These are phyloP conservation scores for Aspergillus chevalieri DNA, from an alignment of 2,329 filamentous ascomycete species.

Conservation along the genomic window DNA sequence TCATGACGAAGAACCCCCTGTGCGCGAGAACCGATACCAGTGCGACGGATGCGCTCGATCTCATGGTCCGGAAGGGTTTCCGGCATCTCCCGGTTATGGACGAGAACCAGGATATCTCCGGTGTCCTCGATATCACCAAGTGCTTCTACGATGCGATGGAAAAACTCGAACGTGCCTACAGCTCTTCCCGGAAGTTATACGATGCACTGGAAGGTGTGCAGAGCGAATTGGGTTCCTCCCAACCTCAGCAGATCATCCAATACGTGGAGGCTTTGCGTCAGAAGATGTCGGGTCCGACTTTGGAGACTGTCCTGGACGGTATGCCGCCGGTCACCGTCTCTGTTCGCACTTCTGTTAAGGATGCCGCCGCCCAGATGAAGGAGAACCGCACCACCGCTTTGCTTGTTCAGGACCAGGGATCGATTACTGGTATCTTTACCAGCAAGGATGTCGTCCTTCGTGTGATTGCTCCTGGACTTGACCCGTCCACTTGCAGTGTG, in stretches of 20 bases:
- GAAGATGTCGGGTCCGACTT: constrained; percentile 96
- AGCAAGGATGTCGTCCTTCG: constrained; percentile 98
- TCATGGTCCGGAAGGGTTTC: constrained; percentile 98
- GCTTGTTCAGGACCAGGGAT: constrained; percentile 90
- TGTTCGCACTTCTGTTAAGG: constrained; percentile 91
- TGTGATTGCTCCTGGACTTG: constrained; percentile 92
- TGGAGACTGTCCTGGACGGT: constrained; percentile 90
- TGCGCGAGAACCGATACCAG: constrained; percentile 97
- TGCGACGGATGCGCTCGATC: constrained; percentile 90
- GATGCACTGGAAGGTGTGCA: constrained; percentile 97
- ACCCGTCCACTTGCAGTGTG: constrained; percentile 91
- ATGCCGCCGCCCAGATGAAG: constrained; percentile 93
- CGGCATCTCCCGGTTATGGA: constrained; percentile 98
- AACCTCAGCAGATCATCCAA: constrained; percentile 97
- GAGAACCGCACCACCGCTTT: constrained; percentile 97
- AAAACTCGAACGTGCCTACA: constrained; percentile 95
- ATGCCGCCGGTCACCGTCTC: constrained; percentile 90
- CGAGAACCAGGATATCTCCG: constrained; percentile 98
- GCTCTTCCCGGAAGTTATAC: constrained; percentile 95
- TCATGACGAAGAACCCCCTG: constrained; percentile 99
- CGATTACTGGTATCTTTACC: constrained; percentile 98
- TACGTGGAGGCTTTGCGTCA: constrained; percentile 91
- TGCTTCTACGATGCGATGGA: constrained; percentile 99
- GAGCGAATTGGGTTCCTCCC: constrained; percentile 88
- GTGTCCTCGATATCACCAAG: constrained; percentile 97